phyloP scores from a whole-genome alignment of 2,329 filamentous ascomycete genomes.

The Diaporthe amygdali region DNA sequence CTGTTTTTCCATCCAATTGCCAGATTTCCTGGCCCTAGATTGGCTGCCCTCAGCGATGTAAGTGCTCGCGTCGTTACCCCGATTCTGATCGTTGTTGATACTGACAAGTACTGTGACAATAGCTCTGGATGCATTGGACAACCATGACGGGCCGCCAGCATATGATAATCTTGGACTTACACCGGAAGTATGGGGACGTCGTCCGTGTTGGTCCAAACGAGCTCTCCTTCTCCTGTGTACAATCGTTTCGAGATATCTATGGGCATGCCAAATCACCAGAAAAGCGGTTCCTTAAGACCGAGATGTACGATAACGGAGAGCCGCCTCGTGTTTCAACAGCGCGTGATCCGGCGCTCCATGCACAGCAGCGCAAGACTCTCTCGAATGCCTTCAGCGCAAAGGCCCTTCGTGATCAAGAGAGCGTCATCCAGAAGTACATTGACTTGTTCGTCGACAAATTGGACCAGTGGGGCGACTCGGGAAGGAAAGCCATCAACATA shows the following conservation, averaged over 20 bases:
- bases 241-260: slow-evolving; percentile 48
- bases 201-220: slow-evolving; percentile 46
- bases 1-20: slow-evolving; percentile 11
- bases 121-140: background rate
- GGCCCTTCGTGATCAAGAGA: slow-evolving; percentile 35
- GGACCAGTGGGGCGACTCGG: slow-evolving; percentile 22
- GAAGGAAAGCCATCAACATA: slow-evolving; percentile 29
- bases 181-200: slow-evolving; percentile 24
- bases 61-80: too few relatives aligned
- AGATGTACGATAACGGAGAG: slow-evolving; percentile 37
- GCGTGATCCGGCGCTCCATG: slow-evolving; percentile 30
- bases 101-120: too few relatives aligned
- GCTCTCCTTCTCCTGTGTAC: slow-evolving; percentile 43
- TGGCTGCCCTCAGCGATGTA: slow-evolving; percentile 1
- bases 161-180: background rate
- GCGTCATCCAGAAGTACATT: slow-evolving; percentile 30
- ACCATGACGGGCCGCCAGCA: background rate
- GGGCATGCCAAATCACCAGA: slow-evolving; percentile 33
- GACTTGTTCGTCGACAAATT: slow-evolving; percentile 27
- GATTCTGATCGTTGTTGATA: too few relatives aligned
- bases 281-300: slow-evolving; percentile 33
- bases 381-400: slow-evolving; percentile 35
- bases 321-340: slow-evolving; percentile 31
- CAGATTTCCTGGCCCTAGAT: slow-evolving; percentile 1
- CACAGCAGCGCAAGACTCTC: slow-evolving; percentile 27